Base-by-base conservation (phyloP, 2,329 filamentous ascomycete genomes). In the Plenodomus tracheiphilus region DNA sequence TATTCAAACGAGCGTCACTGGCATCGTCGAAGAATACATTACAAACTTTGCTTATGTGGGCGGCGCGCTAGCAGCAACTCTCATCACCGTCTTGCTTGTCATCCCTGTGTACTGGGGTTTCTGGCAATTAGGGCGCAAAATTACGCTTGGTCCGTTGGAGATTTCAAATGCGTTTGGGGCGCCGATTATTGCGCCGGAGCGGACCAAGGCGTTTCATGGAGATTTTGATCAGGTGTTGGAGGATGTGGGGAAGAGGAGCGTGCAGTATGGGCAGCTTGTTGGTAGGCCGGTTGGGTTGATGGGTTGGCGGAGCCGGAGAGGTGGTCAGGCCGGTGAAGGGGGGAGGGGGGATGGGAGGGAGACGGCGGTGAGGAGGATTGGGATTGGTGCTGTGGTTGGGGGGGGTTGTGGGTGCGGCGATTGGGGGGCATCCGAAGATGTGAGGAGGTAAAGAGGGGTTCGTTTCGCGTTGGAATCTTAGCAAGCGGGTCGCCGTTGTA, bases 141-240 rank as follows among this genome's bases (percentile, higher is more conserved):
- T 71, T 8, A 66, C 69, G 4, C 56, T 73, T 0, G 62, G 62
- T 13, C 70, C 70, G 5, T 61, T 73, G 1, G 69, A 71, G 41
- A 73, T 73, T 25, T 66, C 67, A 1, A 62, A 70, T 18, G 68
- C 68, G 1, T 71, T 71, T 43, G 62, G 62, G 2, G 66, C 68
- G 13, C 59, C 61, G 4, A 56, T 59, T 30, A 53, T 62, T 37
- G 44, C 49, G 19, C 61, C 61, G 0, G 55, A 56, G 1, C 47
- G 44, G n/a, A 55, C 50, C 3, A 53, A 53, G 16, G 53, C 49
- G 1, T 45, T 57, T 18, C 61, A 64, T 22, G 61, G 57, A 7
- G 61, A 64, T 17, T 62, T 64, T 19, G 54, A 59, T 1, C 48
- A 61, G 37, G 51, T 64, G 16, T 41, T 64, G 5, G 40, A 54